Evolutionary conservation across 495 filamentous ascomycete species (phyloP), one percentile per base, ranked within the genome.

Genomic region (Letharia columbiana): DNA sequence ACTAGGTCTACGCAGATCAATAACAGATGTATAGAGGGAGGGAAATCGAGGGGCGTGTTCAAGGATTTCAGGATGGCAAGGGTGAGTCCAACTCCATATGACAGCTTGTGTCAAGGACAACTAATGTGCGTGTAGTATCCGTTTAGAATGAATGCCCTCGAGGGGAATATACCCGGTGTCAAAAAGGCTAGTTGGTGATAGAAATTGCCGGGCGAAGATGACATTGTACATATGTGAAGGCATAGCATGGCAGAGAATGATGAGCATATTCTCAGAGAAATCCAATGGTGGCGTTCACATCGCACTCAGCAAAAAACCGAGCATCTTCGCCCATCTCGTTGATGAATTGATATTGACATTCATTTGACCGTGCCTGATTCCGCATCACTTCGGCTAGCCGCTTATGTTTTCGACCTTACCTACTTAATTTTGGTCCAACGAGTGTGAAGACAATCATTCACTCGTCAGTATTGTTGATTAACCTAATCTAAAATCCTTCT

Each of bases 121-220:
- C 82, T 56, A 81, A 66, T 66, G 37, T 47, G 5, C 63, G 68
- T 69, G 57, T 72, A 98, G 92, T 98, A 82, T 79, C 89, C 91
- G 79, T 98, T 98, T 80, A 82, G 94, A 74, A 77, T 92, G 77
- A 86, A 96, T 75, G 94, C 95, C 4, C 75, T 96, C 58, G 86
- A 81, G n/a, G 94, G 95, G 64, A 86, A 91, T 64, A 74, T 98
- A 45, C 94, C 94, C 0, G 94, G 94, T 62, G 94, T 98, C 54
- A 89, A 86, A 81, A 98, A 97, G 81, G 94, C 95, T 12, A 91
- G 88, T 74, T 98, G 94, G 94, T 98, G 77, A 71, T 64, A 35
- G 50, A 6, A 17, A 20, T 57, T 20, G 33, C 10, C 10, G 33
- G 17, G n/a, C 17, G 33, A 2, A 37, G 31, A 57, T 6, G 33